Base-by-base conservation (phyloP, 345 rosid genomes). In the Heritiera littoralis region DNA sequence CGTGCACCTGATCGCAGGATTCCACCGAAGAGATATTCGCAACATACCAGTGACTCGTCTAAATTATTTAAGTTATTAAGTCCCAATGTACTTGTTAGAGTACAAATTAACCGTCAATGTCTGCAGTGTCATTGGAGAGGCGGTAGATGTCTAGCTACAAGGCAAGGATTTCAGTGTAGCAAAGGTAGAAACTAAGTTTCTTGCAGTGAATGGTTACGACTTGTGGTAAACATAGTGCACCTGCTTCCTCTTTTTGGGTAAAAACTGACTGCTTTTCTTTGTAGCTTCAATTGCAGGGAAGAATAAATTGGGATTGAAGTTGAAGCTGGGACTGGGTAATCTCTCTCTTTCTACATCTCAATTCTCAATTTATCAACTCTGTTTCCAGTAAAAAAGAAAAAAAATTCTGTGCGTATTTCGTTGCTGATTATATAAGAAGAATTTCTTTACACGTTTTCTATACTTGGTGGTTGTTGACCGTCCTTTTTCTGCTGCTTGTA, bases 281-380 rank as follows among this genome's bases (percentile, higher is more conserved):
- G 75, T 32, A 32, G 14, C 13, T 72, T 51, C 46, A 32, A 52
- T 77, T 77, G 75, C 87, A 87, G 92, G 79, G 71, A 3, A 67
- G 3, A 28, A 49, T 2, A n/a, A 43, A 1, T 35, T 72, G 66
- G 5, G 6, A 52, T 2, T 80, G 81, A 51, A 63, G 83, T 2
- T 80, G 81, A 51, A 63, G 83, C 66, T 87, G 5, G 86, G 83
- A 80, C 66, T 87, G 74, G 90, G 92, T 87, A 84, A 35, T 35
- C 38, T 20, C 52, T 20, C 58, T 60, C 52, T 28, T 68, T 60
- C 48, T 18, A 41, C 78, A 58, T 40, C 68, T 56, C 40, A 35
- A 35, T 35, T 35, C 38, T 35, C 38, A 18, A 75, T 9, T 43
- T 15, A 20, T 38, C 52, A 58, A 43, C 52, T 74, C 17, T 13